A percentile compares a stretch with the other conserved stretches of the same genome.
These are phyloP conservation scores for Phanerodontia chrysosporium DNA, from an alignment of 768 basidiomycete genomes.

Conservation along the genomic window DNA sequence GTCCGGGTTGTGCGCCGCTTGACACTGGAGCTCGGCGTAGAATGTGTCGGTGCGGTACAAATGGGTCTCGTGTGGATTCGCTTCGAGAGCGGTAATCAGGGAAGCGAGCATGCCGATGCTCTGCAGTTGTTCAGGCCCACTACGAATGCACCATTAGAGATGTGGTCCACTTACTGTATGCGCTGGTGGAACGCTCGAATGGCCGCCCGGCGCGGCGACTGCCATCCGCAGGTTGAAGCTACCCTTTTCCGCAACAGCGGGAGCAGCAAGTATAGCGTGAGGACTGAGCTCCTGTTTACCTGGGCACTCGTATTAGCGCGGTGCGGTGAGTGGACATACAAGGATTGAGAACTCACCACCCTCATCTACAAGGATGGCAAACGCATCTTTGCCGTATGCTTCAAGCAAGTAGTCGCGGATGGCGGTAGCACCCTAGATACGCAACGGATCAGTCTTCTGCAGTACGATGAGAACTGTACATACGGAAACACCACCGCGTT, in stretches of 20 bases:
- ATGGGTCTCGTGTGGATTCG: slow-evolving; percentile 28
- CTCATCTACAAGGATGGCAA: slow-evolving; percentile 85
- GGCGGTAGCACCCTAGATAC: slow-evolving; percentile 47
- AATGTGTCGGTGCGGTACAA: slow-evolving; percentile 10
- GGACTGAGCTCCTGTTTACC: slow-evolving; percentile 43
- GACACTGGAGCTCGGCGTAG: slow-evolving; percentile 59
- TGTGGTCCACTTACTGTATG: slow-evolving; percentile 61
- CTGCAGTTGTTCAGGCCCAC: slow-evolving; percentile 17
- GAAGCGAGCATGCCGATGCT: slow-evolving; percentile 44
- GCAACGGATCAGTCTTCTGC: not conserved
- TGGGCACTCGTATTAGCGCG: slow-evolving; percentile 27
- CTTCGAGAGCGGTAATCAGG: slow-evolving; percentile 40
- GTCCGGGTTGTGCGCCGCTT: slow-evolving; percentile 53
- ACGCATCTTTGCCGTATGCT: slow-evolving; percentile 65
- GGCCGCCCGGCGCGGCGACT: slow-evolving; percentile 71
- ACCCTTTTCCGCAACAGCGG: slow-evolving; percentile 74
- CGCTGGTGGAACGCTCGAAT: slow-evolving; percentile 77
- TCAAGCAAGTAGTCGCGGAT: slow-evolving; percentile 46
- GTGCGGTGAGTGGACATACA: not conserved
- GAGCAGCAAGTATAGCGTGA: slow-evolving; percentile 54
- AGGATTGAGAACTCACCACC: slow-evolving; percentile 47
- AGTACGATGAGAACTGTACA: not conserved
- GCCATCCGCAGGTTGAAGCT: slow-evolving; percentile 58
- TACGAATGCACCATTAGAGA: not conserved
- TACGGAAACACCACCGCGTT: slow-evolving; percentile 28